These are phyloP conservation scores for Zygnema cylindricum DNA, from an alignment of 139 green algal species.

Conservation along the genomic window DNA sequence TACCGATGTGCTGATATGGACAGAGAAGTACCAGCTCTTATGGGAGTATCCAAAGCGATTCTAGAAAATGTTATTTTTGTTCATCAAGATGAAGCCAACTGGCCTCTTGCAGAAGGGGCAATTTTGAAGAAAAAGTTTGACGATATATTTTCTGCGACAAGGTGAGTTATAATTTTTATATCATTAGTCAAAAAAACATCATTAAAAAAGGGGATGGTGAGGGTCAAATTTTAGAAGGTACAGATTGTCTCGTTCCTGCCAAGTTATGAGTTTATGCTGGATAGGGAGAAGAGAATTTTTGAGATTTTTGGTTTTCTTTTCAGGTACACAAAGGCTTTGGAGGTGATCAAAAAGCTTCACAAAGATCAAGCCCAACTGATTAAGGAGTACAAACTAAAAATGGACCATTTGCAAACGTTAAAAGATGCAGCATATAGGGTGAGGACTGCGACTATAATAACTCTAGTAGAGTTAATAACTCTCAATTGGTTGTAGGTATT, in stretches of 20 bases:
- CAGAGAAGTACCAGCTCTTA: slow-evolving; percentile 84
- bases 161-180: slow-evolving; percentile 73
- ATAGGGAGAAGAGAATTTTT: neutral
- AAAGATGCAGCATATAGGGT: slow-evolving; percentile 63
- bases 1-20: slow-evolving; percentile 92
- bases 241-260: neutral
- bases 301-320: neutral
- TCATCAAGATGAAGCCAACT: slow-evolving; percentile 98
- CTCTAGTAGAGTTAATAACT: too few species aligned
- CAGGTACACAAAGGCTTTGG: slow-evolving; percentile 82
- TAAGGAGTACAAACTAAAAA: slow-evolving; percentile 72
- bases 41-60: slow-evolving; percentile 92
- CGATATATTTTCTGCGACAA: slow-evolving; percentile 97
- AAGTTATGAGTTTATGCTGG: neutral
- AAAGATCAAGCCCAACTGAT: slow-evolving; percentile 75
- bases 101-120: slow-evolving; percentile 88
- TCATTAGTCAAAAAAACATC: neutral
- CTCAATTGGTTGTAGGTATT: too few species aligned
- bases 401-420: slow-evolving; percentile 78
- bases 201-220: neutral
- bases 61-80: slow-evolving; percentile 99
- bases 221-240: neutral
- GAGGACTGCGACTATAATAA: too few species aligned
- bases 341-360: slow-evolving; percentile 85
- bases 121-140: slow-evolving; percentile 98